Conservation (phyloP, 2,329 filamentous ascomycete genomes). For the Colletotrichum gigasporum region DNA sequence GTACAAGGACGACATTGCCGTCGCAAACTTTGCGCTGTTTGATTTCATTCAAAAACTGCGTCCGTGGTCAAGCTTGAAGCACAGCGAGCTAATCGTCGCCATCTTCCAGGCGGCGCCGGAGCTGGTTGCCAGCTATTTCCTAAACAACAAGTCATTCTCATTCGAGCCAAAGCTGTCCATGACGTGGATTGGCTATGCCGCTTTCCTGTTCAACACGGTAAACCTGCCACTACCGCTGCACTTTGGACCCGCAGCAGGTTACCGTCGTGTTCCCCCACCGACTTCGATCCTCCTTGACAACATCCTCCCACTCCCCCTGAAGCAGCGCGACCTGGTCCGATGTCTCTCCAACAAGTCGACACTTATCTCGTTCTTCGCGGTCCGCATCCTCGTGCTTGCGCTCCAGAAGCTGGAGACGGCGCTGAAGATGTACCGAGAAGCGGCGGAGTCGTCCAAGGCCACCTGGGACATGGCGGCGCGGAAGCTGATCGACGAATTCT, state of each 20-base stretch:
- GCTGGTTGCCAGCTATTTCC: conserved; percentile 87
- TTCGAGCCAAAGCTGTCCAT: conserved; percentile 93
- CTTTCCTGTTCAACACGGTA: conserved; percentile 85
- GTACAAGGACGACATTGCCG: conserved; percentile 72
- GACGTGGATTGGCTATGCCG: conserved; percentile 94
- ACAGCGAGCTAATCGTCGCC: conserved; percentile 81
- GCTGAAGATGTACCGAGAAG: conserved; percentile 67
- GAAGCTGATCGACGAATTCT: conserved; percentile 78
- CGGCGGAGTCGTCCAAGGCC: conserved; percentile 45
- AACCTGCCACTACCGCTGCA: conserved; percentile 76
- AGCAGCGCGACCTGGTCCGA: conserved; percentile 79
- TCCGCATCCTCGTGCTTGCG: conserved; percentile 80
- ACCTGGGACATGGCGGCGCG: conserved; percentile 77
- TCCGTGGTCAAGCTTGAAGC: conserved; percentile 82
- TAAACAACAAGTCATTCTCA: conserved; percentile 79
- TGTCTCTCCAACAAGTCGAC: conserved; percentile 83
- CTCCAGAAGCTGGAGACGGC: conserved; percentile 80
- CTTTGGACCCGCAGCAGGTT: conserved; percentile 74
- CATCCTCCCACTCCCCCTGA: conserved; percentile 84
- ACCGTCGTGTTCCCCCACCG: conserved; percentile 77
- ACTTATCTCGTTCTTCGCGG: conserved; percentile 84
- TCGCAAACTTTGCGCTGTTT: conserved; percentile 82
- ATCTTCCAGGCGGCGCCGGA: conserved; percentile 88
- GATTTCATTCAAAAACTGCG: conserved; percentile 82
- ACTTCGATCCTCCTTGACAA: conserved; percentile 83